Evolutionary conservation across 176 grass and related monocot genomes (phyloP).

Genomic region (Alopecurus myosuroides): DNA sequence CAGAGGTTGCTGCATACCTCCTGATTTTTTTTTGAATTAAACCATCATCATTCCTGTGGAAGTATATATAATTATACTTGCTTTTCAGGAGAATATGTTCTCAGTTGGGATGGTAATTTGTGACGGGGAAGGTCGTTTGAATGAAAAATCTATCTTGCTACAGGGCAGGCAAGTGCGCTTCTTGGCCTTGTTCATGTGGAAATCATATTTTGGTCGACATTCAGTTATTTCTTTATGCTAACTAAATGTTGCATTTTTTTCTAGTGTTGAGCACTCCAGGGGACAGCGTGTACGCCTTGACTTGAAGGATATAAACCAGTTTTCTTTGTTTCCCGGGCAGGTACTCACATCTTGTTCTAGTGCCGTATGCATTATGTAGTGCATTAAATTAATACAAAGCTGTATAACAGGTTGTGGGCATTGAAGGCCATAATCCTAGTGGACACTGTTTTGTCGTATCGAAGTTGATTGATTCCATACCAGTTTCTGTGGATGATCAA

Average conservation of each 20-base stretch:
- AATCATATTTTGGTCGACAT: neutral
- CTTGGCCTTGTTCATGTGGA: neutral
- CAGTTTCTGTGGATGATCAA: slow-evolving; percentile 38
- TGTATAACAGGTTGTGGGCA: slow-evolving; percentile 67
- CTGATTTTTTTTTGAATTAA: neutral
- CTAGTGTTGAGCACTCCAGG: slow-evolving; percentile 69
- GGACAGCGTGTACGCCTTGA: slow-evolving; percentile 80
- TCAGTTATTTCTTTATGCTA: slow-evolving; percentile 22
- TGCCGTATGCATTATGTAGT: slow-evolving; percentile 9
- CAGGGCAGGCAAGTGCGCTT: slow-evolving; percentile 64
- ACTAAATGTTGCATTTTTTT: slow-evolving; percentile 8
- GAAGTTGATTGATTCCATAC: slow-evolving; percentile 72
- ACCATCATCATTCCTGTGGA: neutral
- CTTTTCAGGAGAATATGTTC: slow-evolving; percentile 79
- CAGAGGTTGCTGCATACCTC: slow-evolving; percentile 59
- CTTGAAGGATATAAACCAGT: slow-evolving; percentile 68
- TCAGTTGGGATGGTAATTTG: slow-evolving; percentile 86
- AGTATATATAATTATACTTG: slow-evolving; percentile 14
- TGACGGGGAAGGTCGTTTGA: slow-evolving; percentile 89
- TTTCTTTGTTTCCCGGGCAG: slow-evolving; percentile 93
- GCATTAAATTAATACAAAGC: slow-evolving; percentile 17
- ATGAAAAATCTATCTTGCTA: slow-evolving; percentile 96
- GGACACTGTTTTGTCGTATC: slow-evolving; percentile 82
- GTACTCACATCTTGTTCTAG: slow-evolving; percentile 21
- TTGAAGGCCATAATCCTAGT: slow-evolving; percentile 91